Evolutionary conservation across 805 yeast genomes (phyloP).

Genomic region (Hanseniaspora nectarophila): DNA sequence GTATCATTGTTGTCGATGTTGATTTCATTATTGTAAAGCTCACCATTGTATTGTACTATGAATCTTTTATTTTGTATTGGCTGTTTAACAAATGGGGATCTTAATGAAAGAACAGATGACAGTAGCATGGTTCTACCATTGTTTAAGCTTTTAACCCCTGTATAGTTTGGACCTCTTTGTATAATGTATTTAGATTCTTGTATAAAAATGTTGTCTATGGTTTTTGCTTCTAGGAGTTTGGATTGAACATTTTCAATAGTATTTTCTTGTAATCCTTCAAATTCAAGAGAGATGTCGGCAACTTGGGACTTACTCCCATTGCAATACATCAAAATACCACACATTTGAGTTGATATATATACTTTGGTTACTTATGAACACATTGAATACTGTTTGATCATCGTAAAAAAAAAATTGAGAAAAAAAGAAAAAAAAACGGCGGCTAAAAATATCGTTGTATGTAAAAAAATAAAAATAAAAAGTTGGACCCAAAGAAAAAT

Average conservation of each 20-base stretch:
- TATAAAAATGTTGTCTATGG: background rate
- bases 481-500: background rate
- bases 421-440: background rate
- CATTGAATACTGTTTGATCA: too few species aligned
- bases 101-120: slow-evolving; percentile 68
- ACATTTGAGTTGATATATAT: too few species aligned
- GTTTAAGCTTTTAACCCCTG: slow-evolving; percentile 22
- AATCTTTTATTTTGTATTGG: slow-evolving; percentile 39
- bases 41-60: slow-evolving; percentile 79
- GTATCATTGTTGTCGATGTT: slow-evolving; percentile 53
- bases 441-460: background rate
- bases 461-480: background rate
- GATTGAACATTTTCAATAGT: background rate
- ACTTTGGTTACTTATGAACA: too few species aligned
- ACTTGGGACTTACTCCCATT: background rate
- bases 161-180: slow-evolving; percentile 56
- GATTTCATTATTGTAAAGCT: slow-evolving; percentile 50
- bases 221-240: background rate
- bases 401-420: background rate
- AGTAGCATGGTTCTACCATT: slow-evolving; percentile 28
- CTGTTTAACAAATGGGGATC: slow-evolving; percentile 70
- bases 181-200: slow-evolving; percentile 31
- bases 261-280: slow-evolving; percentile 3
- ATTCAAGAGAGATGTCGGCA: background rate
- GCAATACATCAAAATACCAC: slow-evolving; percentile 12